Evolutionary conservation across 2,329 filamentous ascomycete species (phyloP), one percentile per base, ranked within the genome.

Genomic region (Phialemonium atrogriseum): DNA sequence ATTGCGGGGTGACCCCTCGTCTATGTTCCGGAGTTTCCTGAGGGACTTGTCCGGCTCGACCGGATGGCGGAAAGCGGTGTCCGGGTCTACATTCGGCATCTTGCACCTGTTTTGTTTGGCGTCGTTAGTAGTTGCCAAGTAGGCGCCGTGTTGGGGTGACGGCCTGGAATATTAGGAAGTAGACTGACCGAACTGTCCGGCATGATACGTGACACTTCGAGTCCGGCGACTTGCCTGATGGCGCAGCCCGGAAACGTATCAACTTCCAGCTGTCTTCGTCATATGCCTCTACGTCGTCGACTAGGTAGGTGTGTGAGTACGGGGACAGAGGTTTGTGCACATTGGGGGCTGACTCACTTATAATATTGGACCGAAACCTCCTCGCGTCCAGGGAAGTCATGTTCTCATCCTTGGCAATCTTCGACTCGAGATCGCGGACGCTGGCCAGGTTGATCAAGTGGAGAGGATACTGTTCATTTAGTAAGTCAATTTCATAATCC

Each of bases 341-440:
- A n/a, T n/a, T n/a, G n/a, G n/a, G n/a, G n/a, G n/a, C n/a, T n/a
- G 2, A 33, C 34, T 52, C 54, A 77, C 73, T 56, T 42, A 84
- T 77, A 20, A 88, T 74, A 45, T 88, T 87, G 22, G 81, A 71
- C 15, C 82, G 70, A 55, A 84, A 87, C 10, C 79, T 69, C 11
- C 70, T 58, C 7, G 72, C 70, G 34, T 80, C 73, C 1, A 86
- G 62, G 17, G 65, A 57, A 17, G 64, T 60, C 12, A 70, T 48
- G 6, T 48, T 47, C 15, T 64, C 56, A 30, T 66, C 65, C 41
- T 66, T 67, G 2, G 67, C 62, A 7, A 84, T 64, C 27, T 70
- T 60, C 3, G 60, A 54, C 37, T 77, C 72, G 16, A 84, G 64
- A 29, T 76, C 67, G 29, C 70, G 68, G 14, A 85, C 62, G 40